These are phyloP conservation scores for Russula compacta DNA, from an alignment of 768 basidiomycete genomes.

Conservation along the genomic window DNA sequence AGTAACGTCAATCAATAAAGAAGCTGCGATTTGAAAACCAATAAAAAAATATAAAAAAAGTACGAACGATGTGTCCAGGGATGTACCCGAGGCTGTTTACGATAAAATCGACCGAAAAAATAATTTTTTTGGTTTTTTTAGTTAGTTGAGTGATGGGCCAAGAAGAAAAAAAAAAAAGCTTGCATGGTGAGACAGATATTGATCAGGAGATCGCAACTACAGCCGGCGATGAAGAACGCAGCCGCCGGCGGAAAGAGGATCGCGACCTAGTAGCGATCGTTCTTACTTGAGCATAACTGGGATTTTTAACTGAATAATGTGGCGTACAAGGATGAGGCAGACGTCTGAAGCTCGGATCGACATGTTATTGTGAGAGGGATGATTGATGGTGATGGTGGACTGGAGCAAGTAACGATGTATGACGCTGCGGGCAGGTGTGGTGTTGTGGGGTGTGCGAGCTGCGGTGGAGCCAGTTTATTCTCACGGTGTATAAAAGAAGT, in stretches of 20 bases:
- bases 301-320: background rate
- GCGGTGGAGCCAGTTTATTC: background rate
- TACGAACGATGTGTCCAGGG: conserved; percentile 47
- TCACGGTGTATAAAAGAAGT: background rate
- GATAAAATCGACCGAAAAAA: background rate
- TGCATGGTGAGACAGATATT: conserved; percentile 74
- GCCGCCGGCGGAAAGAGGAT: conserved; percentile 80
- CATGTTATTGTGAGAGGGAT: conserved; percentile 24
- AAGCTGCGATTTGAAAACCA: background rate
- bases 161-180: conserved; percentile 22
- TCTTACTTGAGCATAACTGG: background rate
- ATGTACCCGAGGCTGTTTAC: conserved; percentile 60
- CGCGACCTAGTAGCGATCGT: conserved; percentile 41
- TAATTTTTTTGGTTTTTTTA: background rate
- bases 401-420: no score
- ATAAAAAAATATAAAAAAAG: background rate
- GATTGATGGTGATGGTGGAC: background rate
- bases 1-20: background rate
- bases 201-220: conserved; percentile 80
- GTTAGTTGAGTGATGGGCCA: no score
- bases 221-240: conserved; percentile 68
- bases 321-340: conserved; percentile 61
- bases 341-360: conserved; percentile 57
- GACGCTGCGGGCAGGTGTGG: no score
- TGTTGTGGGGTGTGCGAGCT: background rate